A percentile compares a stretch with the other conserved stretches of the same genome.
phyloP scores from a whole-genome alignment of 345 rosid species.

The Gossypium longicalyx region DNA sequence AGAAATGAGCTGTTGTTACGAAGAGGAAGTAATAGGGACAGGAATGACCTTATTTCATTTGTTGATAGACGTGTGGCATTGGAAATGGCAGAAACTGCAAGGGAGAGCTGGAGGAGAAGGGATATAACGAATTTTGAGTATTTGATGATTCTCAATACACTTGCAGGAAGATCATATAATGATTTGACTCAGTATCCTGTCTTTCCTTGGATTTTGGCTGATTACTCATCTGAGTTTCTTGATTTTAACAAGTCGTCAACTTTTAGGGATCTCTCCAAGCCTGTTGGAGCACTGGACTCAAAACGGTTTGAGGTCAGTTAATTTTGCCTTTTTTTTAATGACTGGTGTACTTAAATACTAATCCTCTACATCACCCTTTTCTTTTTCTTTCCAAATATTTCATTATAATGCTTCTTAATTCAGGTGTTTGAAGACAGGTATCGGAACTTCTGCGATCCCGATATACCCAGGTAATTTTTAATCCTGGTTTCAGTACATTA shows the following conservation, averaged over 20 bases:
- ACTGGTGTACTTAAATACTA: not conserved
- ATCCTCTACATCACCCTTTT: not conserved
- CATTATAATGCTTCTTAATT: conserved; percentile 21
- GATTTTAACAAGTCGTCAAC: conserved; percentile 93
- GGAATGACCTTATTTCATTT: conserved; percentile 67
- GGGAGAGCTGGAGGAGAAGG: conserved; percentile 95
- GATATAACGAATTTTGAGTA: conserved; percentile 94
- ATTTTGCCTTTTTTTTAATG: not conserved
- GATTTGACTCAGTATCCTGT: conserved; percentile 96
- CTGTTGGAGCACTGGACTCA: conserved; percentile 88
- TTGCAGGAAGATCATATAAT: conserved; percentile 94
- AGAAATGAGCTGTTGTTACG: conserved; percentile 86
- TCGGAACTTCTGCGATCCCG: conserved; percentile 90
- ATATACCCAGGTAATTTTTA: conserved; percentile 76
- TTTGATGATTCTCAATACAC: conserved; percentile 84
- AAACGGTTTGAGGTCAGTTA: conserved; percentile 78
- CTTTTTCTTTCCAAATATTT: conserved; percentile 10
- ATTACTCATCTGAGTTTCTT: conserved; percentile 80
- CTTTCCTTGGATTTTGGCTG: conserved; percentile 95
- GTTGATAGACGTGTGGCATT: conserved; percentile 81
- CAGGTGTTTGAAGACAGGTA: conserved; percentile 95
- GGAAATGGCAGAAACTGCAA: conserved; percentile 92
- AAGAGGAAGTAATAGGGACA: conserved; percentile 79
- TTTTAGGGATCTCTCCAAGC: conserved; percentile 94
- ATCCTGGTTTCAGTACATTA: conserved; percentile 5